These are phyloP conservation scores for Dittrichia graveolens DNA, from an alignment of 129 eudicot genomes.

Conservation along the genomic window DNA sequence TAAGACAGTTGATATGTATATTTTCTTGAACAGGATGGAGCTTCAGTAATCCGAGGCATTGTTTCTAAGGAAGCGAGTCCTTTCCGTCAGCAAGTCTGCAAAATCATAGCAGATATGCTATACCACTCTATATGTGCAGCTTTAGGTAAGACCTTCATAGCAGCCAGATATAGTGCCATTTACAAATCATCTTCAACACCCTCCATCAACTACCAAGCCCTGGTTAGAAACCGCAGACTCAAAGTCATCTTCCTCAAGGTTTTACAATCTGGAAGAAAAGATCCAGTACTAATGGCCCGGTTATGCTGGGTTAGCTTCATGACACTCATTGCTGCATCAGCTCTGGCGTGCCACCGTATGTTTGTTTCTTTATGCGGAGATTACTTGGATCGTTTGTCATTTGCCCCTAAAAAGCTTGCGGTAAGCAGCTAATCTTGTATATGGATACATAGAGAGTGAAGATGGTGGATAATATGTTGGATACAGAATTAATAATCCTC, in stretches of 20 bases:
- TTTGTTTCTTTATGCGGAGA: constrained; percentile 52
- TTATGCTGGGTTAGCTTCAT: constrained; percentile 57
- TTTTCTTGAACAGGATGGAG: constrained; percentile 69
- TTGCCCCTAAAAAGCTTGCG: constrained; percentile 47
- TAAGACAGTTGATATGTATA: not conserved
- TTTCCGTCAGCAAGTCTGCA: constrained; percentile 67
- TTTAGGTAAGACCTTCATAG: constrained; percentile 29
- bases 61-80: constrained; percentile 71
- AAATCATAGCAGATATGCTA: constrained; percentile 58
- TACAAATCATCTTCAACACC: constrained; percentile 26
- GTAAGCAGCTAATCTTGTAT: constrained; percentile 34
- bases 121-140: constrained; percentile 49
- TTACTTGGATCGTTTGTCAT: constrained; percentile 52
- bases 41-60: constrained; percentile 62
- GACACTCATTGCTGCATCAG: constrained; percentile 59
- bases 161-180: constrained; percentile 28
- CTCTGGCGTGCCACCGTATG: constrained; percentile 65
- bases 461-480: constrained; percentile 7
- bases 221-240: constrained; percentile 66
- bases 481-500: not conserved
- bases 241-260: constrained; percentile 62
- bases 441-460: constrained; percentile 8
- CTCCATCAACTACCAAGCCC: constrained; percentile 42
- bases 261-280: constrained; percentile 65
- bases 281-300: constrained; percentile 54